Conservation (phyloP, 108 stramenopile species). For the Hondaea fermentalgiana region DNA sequence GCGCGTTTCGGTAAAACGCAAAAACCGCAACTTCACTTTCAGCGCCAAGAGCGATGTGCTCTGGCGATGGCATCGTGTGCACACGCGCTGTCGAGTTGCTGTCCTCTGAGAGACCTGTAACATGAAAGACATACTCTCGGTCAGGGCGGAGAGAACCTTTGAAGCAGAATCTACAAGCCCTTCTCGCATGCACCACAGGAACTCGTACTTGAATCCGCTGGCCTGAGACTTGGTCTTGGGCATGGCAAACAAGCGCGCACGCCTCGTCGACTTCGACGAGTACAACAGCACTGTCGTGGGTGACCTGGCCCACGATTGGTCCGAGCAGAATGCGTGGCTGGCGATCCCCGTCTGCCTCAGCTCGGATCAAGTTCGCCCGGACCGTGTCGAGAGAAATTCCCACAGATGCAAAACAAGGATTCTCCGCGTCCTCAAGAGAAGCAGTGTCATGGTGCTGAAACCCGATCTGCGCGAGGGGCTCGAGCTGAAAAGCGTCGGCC, state of each 20-base stretch:
- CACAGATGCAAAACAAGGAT: background rate
- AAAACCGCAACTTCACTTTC: background rate
- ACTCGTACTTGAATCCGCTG: too few relatives aligned
- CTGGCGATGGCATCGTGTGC: conserved; percentile 1
- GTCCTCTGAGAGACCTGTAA: background rate
- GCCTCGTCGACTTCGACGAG: background rate
- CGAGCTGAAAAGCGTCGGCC: background rate
- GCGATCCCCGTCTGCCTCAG: background rate
- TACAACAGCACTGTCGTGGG: background rate
- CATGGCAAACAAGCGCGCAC: background rate
- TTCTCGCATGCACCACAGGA: background rate
- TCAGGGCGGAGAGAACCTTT: background rate
- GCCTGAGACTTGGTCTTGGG: background rate
- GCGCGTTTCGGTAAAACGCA: background rate
- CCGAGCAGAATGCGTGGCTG: background rate
- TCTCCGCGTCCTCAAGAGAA: background rate
- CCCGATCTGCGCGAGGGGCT: background rate
- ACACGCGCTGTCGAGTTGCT: background rate
- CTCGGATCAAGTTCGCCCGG: background rate
- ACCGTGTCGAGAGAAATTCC: background rate
- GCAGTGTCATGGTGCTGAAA: background rate
- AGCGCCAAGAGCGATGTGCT: background rate
- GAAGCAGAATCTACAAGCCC: background rate
- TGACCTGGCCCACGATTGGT: background rate
- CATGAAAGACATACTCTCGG: background rate